Percentiles rank a stretch among this genome's conserved stretches.
Conservation (phyloP, 2,329 filamentous ascomycete genomes). For the Rutstroemia sp. region DNA sequence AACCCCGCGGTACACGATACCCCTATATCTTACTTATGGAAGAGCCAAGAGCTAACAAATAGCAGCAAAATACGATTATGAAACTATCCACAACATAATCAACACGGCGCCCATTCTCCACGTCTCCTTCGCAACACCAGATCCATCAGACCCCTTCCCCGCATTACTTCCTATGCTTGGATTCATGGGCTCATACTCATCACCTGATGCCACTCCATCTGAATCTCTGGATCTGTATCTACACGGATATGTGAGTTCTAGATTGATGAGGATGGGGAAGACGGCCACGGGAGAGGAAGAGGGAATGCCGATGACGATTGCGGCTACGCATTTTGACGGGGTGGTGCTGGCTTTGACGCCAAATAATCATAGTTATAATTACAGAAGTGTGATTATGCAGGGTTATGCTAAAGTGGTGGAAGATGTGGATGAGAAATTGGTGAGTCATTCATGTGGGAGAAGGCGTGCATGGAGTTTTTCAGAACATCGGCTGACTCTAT, state of each 20-base stretch:
- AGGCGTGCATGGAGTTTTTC: too few species aligned
- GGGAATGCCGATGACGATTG: slow-evolving; percentile 64
- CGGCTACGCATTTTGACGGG: slow-evolving; percentile 70
- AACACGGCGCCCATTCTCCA: slow-evolving; percentile 69
- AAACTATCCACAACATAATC: slow-evolving; percentile 67
- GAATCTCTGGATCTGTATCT: slow-evolving; percentile 57
- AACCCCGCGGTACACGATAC: not conserved
- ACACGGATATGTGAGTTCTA: slow-evolving; percentile 75
- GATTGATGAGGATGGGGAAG: slow-evolving; percentile 53
- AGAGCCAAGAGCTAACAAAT: not conserved
- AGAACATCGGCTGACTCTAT: not conserved
- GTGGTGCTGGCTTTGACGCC: slow-evolving; percentile 73
- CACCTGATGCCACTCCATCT: slow-evolving; percentile 46
- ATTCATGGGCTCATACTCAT: slow-evolving; percentile 65
- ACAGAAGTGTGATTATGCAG: slow-evolving; percentile 67
- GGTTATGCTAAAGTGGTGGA: slow-evolving; percentile 64
- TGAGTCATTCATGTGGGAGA: not conserved
- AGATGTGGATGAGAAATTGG: slow-evolving; percentile 60
- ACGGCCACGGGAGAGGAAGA: slow-evolving; percentile 20
- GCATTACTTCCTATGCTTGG: slow-evolving; percentile 76
- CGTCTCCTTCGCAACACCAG: slow-evolving; percentile 64
- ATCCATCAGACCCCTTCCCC: slow-evolving; percentile 38
- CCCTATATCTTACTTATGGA: not conserved
- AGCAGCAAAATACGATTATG: slow-evolving; percentile 62
- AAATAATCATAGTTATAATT: slow-evolving; percentile 78